A percentile compares a stretch with the other conserved stretches of the same genome.
Conservation (phyloP, 2,329 filamentous ascomycete species). For the Raffaelea deltoideospora region DNA sequence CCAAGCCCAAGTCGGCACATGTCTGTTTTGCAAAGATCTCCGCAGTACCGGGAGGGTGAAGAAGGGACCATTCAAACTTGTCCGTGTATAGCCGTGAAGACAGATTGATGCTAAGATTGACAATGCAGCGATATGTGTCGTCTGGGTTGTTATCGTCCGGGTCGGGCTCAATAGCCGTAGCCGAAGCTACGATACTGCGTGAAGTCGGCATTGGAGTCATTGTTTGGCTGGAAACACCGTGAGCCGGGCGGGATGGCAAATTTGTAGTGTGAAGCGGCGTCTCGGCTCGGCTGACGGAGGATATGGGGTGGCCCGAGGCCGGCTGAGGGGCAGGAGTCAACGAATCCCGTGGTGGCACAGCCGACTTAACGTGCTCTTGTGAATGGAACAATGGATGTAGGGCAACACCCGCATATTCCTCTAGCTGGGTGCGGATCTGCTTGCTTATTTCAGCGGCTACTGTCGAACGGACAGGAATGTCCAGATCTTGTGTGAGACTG, state of each 20-base stretch:
- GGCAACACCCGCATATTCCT: slow-evolving; percentile 90
- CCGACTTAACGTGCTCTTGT: slow-evolving; percentile 6
- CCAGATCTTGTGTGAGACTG: slow-evolving; percentile 78
- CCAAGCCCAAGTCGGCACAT: slow-evolving; percentile 77
- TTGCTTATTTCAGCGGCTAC: slow-evolving; percentile 73
- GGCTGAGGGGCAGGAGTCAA: too few species aligned
- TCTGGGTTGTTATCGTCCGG: slow-evolving; percentile 74
- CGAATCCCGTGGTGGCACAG: too few species aligned
- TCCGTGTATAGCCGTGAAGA: slow-evolving; percentile 87
- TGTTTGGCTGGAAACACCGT: too few species aligned
- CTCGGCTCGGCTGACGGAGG: slow-evolving; percentile 31
- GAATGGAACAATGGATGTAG: slow-evolving; percentile 83
- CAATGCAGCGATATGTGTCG: slow-evolving; percentile 86
- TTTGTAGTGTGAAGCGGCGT: too few species aligned
- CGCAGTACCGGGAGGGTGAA: slow-evolving; percentile 81
- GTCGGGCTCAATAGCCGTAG: slow-evolving; percentile 46
- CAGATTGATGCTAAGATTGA: slow-evolving; percentile 81
- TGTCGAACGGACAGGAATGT: slow-evolving; percentile 60
- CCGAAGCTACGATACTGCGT: slow-evolving; percentile 50
- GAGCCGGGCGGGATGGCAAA: too few species aligned
- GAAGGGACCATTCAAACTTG: slow-evolving; percentile 93
- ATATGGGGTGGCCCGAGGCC: slow-evolving; percentile 1
- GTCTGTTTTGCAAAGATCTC: slow-evolving; percentile 87
- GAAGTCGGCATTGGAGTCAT: slow-evolving; percentile 2
- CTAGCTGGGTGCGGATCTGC: slow-evolving; percentile 86